Base-by-base conservation (phyloP, 2,329 filamentous ascomycete species). In the Aspergillus hiratsukae region DNA sequence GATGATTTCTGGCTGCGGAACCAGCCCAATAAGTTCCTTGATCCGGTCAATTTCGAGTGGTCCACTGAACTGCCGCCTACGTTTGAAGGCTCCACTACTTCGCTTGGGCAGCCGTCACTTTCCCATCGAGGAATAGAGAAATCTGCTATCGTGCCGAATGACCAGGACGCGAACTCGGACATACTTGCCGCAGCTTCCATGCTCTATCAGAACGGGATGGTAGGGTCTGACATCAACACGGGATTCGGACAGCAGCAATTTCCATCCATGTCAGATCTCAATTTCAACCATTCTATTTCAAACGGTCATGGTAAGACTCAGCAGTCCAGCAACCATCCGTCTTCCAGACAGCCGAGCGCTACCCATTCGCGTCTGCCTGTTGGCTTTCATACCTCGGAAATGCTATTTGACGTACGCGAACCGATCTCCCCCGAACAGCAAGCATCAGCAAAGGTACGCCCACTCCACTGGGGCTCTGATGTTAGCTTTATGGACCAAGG, bases 381-480 rank as follows among this genome's bases (percentile, higher is more conserved):
- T 49, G 73, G 66, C 10, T 68, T 69, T 29, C 74, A 76, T 56
- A 72, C 73, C 3, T 64, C 67, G 14, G 69, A 72, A 54, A 73
- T 74, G 70, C 66, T 72, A 11, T 75, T 75, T 40, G 72, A 74
- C 58, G 65, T 70, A 5, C 68, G 67, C 35, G 66, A 75, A 35
- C 68, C 71, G 2, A 65, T 70, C 25, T 65, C 68, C 2, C 63
- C 63, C 21, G 72, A 72, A 58, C 71, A 72, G 57, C 72, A 71
- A 65, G 72, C 72, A 37, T 73, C 68, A 53, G 69, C 72, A 56
- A 78, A 65, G 78, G 65, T 64, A 21, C 67, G 69, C 10, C 66
- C 70, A 52, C 77, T 88, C 48, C 82, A 83, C 59, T 90, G 85
- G 82, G 87, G 87, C 9, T 87, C 87, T 0, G 87, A 90, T 69